phyloP scores from a whole-genome alignment of 1,284 basidiomycete genomes.

The Mycosarcoma maydis region DNA sequence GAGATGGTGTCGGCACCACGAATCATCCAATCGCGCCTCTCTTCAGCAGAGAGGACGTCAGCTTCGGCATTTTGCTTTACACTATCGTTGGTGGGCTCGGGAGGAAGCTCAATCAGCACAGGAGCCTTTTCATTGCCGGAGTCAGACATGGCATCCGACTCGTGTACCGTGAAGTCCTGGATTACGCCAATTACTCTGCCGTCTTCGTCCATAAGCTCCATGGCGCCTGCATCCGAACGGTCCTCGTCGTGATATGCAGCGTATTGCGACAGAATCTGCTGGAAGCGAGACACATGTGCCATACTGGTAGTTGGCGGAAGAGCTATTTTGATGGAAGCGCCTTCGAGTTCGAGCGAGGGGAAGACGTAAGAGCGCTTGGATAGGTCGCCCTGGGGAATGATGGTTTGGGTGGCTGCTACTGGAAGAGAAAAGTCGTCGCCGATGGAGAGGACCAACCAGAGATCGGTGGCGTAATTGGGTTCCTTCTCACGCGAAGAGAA shows the following conservation, averaged over 20 bases:
- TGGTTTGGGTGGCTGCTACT: constrained; percentile 39
- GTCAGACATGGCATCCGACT: constrained; percentile 40
- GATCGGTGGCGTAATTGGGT: constrained; percentile 37
- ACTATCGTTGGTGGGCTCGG: constrained; percentile 27
- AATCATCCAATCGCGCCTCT: constrained; percentile 53
- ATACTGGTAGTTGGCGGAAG: constrained; percentile 26
- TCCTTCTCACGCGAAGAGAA: constrained; percentile 2
- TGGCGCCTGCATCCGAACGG: constrained; percentile 29
- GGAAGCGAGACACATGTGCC: constrained; percentile 24
- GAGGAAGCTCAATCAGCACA: constrained; percentile 51
- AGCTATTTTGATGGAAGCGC: constrained; percentile 44
- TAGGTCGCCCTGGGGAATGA: constrained; percentile 27
- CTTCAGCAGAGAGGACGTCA: constrained; percentile 31
- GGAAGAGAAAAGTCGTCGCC: constrained; percentile 45
- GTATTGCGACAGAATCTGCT: constrained; percentile 55
- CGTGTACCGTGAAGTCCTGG: constrained; percentile 41
- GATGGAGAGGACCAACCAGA: constrained; percentile 52
- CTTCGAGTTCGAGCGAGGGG: constrained; percentile 46
- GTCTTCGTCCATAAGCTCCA: constrained; percentile 57
- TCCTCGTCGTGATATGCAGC: constrained; percentile 50
- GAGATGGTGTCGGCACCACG: constrained; percentile 58
- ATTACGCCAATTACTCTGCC: constrained; percentile 51
- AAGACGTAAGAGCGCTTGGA: constrained; percentile 34
- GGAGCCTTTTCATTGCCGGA: constrained; percentile 55
- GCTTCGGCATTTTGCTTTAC: constrained; percentile 33